Conservation (phyloP, 139 green algal genomes). For the Mychonastes homosphaera region DNA sequence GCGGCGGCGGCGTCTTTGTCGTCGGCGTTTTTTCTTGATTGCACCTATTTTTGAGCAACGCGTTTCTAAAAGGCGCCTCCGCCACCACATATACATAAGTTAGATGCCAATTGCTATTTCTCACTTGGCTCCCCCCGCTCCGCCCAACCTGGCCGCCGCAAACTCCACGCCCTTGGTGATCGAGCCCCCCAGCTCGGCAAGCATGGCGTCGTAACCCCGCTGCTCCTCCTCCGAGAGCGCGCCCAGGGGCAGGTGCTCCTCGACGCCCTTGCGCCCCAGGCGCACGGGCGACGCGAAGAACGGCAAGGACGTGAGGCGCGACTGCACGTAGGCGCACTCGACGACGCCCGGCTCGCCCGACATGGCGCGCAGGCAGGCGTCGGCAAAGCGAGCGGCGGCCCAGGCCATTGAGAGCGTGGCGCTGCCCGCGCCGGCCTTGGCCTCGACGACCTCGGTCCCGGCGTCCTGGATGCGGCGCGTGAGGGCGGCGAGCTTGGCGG, state of each 20-base stretch:
- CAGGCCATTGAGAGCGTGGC: conserved; percentile 96
- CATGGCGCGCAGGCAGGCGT: conserved; percentile 58
- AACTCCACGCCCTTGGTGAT: conserved; percentile 87
- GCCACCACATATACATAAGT: not conserved
- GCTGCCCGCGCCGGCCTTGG: conserved; percentile 76
- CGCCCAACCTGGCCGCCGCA: conserved; percentile 19
- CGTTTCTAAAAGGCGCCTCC: no score
- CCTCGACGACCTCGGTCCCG: conserved; percentile 95
- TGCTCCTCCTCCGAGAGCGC: conserved; percentile 56
- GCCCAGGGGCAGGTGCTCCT: conserved; percentile 67
- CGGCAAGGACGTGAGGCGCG: conserved; percentile 19
- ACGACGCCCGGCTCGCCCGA: conserved; percentile 52
- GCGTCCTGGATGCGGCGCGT: conserved; percentile 90
- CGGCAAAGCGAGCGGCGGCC: conserved; percentile 68
- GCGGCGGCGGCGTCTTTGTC: not conserved
- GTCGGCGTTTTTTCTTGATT: not conserved
- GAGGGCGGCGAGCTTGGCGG: no score
- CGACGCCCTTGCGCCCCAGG: conserved; percentile 62
- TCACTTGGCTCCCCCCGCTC: not conserved
- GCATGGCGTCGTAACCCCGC: conserved; percentile 51
- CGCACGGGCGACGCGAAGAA: conserved; percentile 33
- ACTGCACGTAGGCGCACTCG: conserved; percentile 72
- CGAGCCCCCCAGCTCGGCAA: conserved; percentile 53
- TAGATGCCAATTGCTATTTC: not conserved
- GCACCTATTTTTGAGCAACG: no score